A percentile compares a stretch with the other conserved stretches of the same genome.
These are phyloP conservation scores for Fusarium ambrosium DNA, from an alignment of 2,329 filamentous ascomycete genomes.

Conservation along the genomic window DNA sequence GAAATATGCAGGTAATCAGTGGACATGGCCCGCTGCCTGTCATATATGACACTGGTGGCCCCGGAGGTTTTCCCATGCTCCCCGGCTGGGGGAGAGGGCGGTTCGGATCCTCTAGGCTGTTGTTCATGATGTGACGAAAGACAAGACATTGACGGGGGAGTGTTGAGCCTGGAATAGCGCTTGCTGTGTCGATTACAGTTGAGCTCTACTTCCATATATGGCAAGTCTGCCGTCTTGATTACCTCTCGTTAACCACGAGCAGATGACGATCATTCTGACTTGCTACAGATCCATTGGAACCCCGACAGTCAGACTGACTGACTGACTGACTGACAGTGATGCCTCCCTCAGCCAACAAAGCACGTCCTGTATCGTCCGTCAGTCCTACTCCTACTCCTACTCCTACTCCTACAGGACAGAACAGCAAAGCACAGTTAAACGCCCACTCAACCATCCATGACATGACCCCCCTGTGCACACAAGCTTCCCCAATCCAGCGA, in stretches of 20 bases:
- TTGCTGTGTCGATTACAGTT: conserved; percentile 6
- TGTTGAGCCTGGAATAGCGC: neutral
- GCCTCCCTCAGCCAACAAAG: neutral
- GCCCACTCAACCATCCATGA: conserved; percentile 24
- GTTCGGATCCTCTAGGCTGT: neutral
- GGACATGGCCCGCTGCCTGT: conserved; percentile 20
- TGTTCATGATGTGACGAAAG: conserved; percentile 30
- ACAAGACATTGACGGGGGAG: neutral
- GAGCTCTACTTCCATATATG: neutral
- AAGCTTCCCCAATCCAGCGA: conserved; percentile 45
- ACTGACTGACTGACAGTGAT: neutral
- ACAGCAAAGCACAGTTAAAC: neutral
- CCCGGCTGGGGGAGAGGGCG: conserved; percentile 14
- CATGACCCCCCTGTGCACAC: conserved; percentile 35
- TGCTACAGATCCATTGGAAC: neutral
- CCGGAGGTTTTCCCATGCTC: conserved; percentile 24
- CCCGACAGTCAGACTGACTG: neutral
- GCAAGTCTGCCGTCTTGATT: conserved; percentile 2
- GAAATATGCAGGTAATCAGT: conserved; percentile 24
- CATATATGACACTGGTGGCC: conserved; percentile 32
- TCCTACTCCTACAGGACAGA: neutral
- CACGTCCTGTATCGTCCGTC: neutral
- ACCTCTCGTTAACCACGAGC: neutral
- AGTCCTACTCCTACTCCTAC: neutral
- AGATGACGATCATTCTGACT: neutral